Base-by-base conservation (phyloP, 805 yeast species). In the Saccharomycopsis olivae region DNA sequence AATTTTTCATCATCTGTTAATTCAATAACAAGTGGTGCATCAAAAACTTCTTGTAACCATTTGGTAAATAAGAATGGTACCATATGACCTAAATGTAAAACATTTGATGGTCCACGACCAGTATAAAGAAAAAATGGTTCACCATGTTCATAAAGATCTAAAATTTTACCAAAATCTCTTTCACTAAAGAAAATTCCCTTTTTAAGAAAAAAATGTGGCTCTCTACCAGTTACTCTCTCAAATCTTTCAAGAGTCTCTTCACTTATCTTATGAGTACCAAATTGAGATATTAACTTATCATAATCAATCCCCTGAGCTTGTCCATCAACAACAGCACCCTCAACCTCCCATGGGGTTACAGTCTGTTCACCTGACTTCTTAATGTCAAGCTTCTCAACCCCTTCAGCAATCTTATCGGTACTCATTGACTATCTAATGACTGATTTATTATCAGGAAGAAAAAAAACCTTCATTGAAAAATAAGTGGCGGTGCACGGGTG, bases 261-360 rank as follows among this genome's bases (percentile, higher is more conserved):
- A 8, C 74, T 66, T 51, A 92, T 78, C 36, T 69, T 64, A 47
- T 66, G 75, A 28, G 97, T 87, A 52, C 98, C 98, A 53, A 92
- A 92, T 56, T 83, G 84, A 48, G 67, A 66, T 52, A 86, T 82
- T 50, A 92, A 68, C 62, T 86, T 86, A 43, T 85, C 89, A 57
- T 92, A 92, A 64, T 92, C 95, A 51, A 92, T 88, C 20, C 76
- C 87, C 58, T 82, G 88, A n/a, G 82, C 74, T 52, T 79, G 68
- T 40, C 98, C 98, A 53, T 88, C 94, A 43, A 86, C 96, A 35
- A 89, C 94, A 2, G 96, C 97, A 43, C 97, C 98, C 61, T 84
- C 95, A 23, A 92, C 98, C 58, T 92, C 98, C 98, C 98, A 92
- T 36, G 98, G 98, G 1, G 98, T 92, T 45, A 82, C 69, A 27